Conservation (phyloP, 305 asterid genomes). For the Fraxinus greggii region DNA sequence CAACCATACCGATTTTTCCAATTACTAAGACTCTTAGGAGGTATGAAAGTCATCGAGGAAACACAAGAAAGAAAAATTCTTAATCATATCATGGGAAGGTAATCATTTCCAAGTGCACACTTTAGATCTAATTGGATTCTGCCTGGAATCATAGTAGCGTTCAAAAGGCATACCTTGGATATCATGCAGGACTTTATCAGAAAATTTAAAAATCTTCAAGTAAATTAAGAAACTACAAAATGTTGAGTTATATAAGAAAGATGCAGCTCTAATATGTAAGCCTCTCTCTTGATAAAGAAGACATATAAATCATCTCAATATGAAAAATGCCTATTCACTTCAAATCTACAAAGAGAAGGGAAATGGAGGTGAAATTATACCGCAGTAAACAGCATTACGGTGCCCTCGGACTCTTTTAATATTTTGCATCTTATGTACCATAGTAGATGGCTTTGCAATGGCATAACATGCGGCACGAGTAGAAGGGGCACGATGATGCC, state of each 20-base stretch:
- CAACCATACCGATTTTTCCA: background rate
- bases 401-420: conserved; percentile 81
- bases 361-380: conserved; percentile 37
- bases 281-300: conserved; percentile 19
- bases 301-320: background rate
- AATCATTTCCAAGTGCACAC: conserved; percentile 10
- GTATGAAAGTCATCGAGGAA: background rate
- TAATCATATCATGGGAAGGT: background rate
- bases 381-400: conserved; percentile 94
- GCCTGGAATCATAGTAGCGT: background rate
- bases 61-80: background rate
- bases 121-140: conserved; percentile 2
- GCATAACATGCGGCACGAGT: conserved; percentile 91
- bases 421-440: conserved; percentile 95
- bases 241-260: conserved; percentile 9
- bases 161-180: conserved; percentile 5
- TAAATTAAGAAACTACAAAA: background rate
- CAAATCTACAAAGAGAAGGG: conserved; percentile 13
- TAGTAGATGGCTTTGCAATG: conserved; percentile 91
- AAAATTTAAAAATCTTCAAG: conserved; percentile 6
- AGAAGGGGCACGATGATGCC: conserved; percentile 95
- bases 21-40: background rate
- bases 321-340: conserved; percentile 5
- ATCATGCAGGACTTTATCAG: conserved; percentile 9
- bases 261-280: conserved; percentile 8